Evolutionary conservation across 257 asterid species (phyloP), one percentile per base, ranked within the genome.

Genomic region (Avicennia marina): DNA sequence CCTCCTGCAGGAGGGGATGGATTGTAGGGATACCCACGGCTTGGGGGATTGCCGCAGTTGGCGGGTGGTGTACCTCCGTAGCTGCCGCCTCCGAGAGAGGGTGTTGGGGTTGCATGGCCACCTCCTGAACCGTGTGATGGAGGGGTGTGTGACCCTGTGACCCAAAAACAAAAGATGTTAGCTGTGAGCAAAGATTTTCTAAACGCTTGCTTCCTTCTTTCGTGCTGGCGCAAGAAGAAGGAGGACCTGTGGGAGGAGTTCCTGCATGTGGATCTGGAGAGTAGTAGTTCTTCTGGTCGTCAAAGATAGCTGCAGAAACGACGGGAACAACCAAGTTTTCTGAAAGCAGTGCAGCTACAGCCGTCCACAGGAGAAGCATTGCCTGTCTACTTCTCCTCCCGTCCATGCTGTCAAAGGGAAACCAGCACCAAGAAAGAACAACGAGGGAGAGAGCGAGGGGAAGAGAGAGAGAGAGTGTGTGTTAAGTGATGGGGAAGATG

Each of bases 221-320:
- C n/a, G n/a, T n/a, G n/a, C n/a, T n/a, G n/a, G n/a, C n/a, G n/a
- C 19, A 29, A 34, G 39, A 24, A 10, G 31, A 1, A 22, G 15
- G 38, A 26, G 12, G 2, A 77, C 90, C 84, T 53, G 76, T n/a
- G 9, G 85, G 76, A 15, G 85, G 83, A 2, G 71, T 46, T 21
- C 66, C 62, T 0, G 69, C 20, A 38, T 31, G 33, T 1, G 94
- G 94, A 54, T 73, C 78, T 2, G 81, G 76, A 51, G 78, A 62
- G 53, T 52, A 80, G 74, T 69, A 86, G 73, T 69, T 80, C 74
- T 90, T 90, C 70, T 83, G 78, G 49, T 82, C 89, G 60, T 77
- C 85, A 58, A 84, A 54, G 33, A 39, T 43, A 63, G 7, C 25
- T 0, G 70, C 56, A 17, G 78, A 60, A 19, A 64, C 24, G 22